Evolutionary conservation across 2,329 filamentous ascomycete genomes (phyloP).

Genomic region (Colletotrichum scovillei): DNA sequence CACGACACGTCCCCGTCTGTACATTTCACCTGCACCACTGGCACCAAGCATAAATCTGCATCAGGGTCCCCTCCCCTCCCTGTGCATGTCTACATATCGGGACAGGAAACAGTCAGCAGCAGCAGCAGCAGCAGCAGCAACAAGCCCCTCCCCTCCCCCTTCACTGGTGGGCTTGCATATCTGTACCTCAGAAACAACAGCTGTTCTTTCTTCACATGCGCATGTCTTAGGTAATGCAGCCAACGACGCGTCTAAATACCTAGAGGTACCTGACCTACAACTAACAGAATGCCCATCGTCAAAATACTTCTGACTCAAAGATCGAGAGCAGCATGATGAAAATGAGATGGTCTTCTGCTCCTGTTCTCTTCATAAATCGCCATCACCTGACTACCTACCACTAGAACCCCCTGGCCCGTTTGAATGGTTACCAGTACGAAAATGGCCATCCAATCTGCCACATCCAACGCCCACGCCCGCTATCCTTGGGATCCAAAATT

Average conservation of each 20-base stretch:
- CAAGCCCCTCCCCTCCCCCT: not conserved
- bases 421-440: not conserved
- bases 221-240: not conserved
- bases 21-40: not conserved
- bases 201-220: conserved; percentile 6
- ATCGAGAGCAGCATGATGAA: not conserved
- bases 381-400: not conserved
- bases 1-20: not conserved
- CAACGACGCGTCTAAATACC: not conserved
- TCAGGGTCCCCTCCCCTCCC: not conserved
- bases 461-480: conserved; percentile 8
- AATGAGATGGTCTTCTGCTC: not conserved
- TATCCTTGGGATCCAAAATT: conserved; percentile 19
- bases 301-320: not conserved
- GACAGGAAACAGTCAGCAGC: too few relatives aligned
- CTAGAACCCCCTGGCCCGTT: not conserved
- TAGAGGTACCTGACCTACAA: not conserved
- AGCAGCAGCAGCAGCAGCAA: too few relatives aligned
- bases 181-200: not conserved
- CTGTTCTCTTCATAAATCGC: not conserved
- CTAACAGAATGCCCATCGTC: not conserved
- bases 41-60: conserved; percentile 18
- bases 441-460: conserved; percentile 14
- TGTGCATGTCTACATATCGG: conserved; percentile 4
- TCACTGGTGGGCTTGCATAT: not conserved